Evolutionary conservation across 768 basidiomycete genomes (phyloP), one percentile per base, ranked within the genome.

Genomic region (Leccinum boreale): DNA sequence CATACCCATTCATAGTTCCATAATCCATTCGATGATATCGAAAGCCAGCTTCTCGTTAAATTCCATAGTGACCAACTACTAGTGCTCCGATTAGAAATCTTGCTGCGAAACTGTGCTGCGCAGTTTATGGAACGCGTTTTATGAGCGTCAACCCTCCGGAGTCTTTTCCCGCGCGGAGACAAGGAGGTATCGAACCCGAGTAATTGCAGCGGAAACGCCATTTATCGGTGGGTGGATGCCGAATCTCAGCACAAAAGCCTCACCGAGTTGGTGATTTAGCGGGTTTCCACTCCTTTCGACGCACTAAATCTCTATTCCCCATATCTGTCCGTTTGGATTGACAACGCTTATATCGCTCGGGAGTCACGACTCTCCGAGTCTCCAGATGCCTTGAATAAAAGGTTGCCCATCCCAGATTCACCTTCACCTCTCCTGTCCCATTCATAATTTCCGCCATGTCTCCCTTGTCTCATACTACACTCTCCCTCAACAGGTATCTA

Each of bases 391-490:
- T 42, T 19, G 11, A 42, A 47, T 47, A 47, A 47, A 24, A 47
- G 23, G 46, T 24, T 24, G 24, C 23, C 23, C 24, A 42, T 47
- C 46, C 23, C 14, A 15, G 46, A 24, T 7, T 24, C 15, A 24
- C 50, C 7, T n/a, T n/a, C 19, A 15, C 12, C 17, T 5, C 1
- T 33, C 21, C 21, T 23, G 29, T 17, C 12, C 11, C 14, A 14
- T 35, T 3, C 14, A 5, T 28, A 1, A 78, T 57, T 69, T 71
- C 45, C 65, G 80, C 61, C 2, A 78, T 57, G 69, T 71, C 45
- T 66, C 81, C 62, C 78, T 74, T 21, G 75, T 55, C 79, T 78
- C 49, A 81, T 82, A 76, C 81, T 81, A 62, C 62, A 73, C 55
- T 11, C 4, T 48, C 58, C 26, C 50, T 56, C 14, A 19, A 19